These are phyloP conservation scores for Prunus armeniaca DNA, from an alignment of 306 rosid species.

Conservation along the genomic window DNA sequence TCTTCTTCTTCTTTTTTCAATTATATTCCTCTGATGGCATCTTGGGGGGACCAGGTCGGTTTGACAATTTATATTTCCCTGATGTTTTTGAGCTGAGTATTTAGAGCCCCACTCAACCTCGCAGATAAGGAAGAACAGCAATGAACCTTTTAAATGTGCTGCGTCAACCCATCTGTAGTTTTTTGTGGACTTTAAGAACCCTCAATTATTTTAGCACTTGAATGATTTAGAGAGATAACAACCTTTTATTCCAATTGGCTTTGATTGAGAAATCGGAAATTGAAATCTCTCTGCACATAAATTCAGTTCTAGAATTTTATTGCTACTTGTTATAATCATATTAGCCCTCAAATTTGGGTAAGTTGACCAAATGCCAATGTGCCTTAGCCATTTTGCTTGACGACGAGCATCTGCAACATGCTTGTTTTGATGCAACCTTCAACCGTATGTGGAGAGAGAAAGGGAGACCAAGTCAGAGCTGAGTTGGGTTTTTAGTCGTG, in stretches of 20 bases:
- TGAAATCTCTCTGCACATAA: not conserved
- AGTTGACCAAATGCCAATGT: slow-evolving; percentile 36
- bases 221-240: slow-evolving; percentile 29
- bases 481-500: not conserved
- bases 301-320: not conserved
- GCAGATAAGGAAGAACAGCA: not conserved
- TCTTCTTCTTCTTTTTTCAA: not conserved
- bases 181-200: slow-evolving; percentile 7
- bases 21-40: slow-evolving; percentile 13
- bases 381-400: slow-evolving; percentile 7
- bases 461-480: not conserved
- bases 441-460: not conserved
- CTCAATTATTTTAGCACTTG: slow-evolving; percentile 3
- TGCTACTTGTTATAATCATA: not conserved
- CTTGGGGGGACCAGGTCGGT: slow-evolving; percentile 46
- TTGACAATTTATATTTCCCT: slow-evolving; percentile 36
- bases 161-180: not conserved
- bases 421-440: not conserved
- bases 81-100: not conserved
- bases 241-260: slow-evolving; percentile 7
- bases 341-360: slow-evolving; percentile 29
- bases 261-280: not conserved
- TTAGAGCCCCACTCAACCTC: slow-evolving; percentile 17
- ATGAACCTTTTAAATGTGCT: not conserved
- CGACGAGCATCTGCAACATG: not conserved